Percentiles rank a stretch among this genome's conserved stretches.
Conservation (phyloP, 2,329 filamentous ascomycete genomes). For the Alternaria tenuissima region DNA sequence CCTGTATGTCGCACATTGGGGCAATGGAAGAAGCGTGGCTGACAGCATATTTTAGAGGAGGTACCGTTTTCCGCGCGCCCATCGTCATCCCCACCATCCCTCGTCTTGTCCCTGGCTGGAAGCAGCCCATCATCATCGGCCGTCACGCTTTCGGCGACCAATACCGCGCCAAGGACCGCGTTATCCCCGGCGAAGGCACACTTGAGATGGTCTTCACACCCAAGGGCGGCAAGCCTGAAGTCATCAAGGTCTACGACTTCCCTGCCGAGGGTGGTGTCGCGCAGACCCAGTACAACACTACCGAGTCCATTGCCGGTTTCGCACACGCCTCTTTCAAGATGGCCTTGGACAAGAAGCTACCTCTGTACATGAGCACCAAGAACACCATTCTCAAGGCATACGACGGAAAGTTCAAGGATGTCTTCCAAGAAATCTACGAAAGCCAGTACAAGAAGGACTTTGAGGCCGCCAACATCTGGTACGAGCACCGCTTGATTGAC, state of each 20-base stretch:
- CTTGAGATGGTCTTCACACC: slow-evolving; percentile 96
- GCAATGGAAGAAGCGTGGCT: slow-evolving; percentile 12
- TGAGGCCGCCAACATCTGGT: slow-evolving; percentile 94
- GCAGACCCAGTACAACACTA: slow-evolving; percentile 98
- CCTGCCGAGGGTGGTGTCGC: slow-evolving; percentile 85
- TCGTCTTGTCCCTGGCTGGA: slow-evolving; percentile 94
- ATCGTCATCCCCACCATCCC: slow-evolving; percentile 96
- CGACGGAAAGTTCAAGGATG: slow-evolving; percentile 98
- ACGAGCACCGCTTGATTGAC: slow-evolving; percentile 98
- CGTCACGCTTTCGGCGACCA: slow-evolving; percentile 98
- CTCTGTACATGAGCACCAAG: slow-evolving; percentile 99
- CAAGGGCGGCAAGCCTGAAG: slow-evolving; percentile 77
- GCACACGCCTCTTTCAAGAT: slow-evolving; percentile 98
- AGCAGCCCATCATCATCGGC: slow-evolving; percentile 98
- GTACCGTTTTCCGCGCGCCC: slow-evolving; percentile 98
- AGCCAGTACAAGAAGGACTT: slow-evolving; percentile 85
- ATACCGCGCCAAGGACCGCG: slow-evolving; percentile 93
- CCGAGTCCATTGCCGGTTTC: slow-evolving; percentile 93
- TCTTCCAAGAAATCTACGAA: slow-evolving; percentile 98
- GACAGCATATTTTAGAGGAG: slow-evolving; percentile 63
- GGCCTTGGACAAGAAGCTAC: slow-evolving; percentile 83
- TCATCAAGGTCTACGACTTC: slow-evolving; percentile 91
- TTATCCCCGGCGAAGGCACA: slow-evolving; percentile 83
- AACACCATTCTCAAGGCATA: slow-evolving; percentile 99
- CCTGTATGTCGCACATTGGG: slow-evolving; percentile 54